Percentiles rank a stretch among this genome's conserved stretches.
Evolutionary conservation across 306 rosid species (phyloP).

Genomic region (Corylus heterophylla): DNA sequence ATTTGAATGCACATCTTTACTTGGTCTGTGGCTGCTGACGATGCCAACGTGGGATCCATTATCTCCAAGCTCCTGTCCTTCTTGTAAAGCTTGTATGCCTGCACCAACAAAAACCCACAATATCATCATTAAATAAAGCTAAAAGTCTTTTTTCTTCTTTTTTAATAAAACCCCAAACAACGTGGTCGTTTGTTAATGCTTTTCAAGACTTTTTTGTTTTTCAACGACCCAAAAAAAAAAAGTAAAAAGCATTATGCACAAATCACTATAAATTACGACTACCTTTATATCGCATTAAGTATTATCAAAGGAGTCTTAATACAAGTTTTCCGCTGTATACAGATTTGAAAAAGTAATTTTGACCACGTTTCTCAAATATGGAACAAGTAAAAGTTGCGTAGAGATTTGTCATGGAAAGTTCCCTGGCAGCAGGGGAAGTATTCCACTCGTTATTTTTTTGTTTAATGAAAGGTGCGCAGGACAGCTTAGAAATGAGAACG

Average conservation of each 20-base stretch:
- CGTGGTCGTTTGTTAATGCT: neutral
- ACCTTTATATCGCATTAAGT: too few species aligned
- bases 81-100: conserved; percentile 89
- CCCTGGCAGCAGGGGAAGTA: neutral
- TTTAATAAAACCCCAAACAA: neutral
- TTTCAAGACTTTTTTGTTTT: too few species aligned
- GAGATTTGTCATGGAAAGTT: neutral
- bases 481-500: neutral
- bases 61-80: conserved; percentile 76
- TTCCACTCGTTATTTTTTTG: neutral
- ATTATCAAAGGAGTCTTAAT: too few species aligned
- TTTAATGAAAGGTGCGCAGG: neutral
- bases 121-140: too few species aligned
- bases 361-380: too few species aligned
- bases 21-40: conserved; percentile 54
- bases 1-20: conserved; percentile 55
- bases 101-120: too few species aligned
- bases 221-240: too few species aligned
- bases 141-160: too few species aligned
- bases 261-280: too few species aligned
- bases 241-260: too few species aligned
- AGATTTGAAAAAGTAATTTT: too few species aligned
- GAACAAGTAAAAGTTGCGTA: neutral
- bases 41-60: conserved; percentile 57
- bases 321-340: too few species aligned